A percentile compares a stretch with the other conserved stretches of the same genome.
Evolutionary conservation across 1,284 basidiomycete genomes (phyloP).

Genomic region (Ceratobasidium sp.): DNA sequence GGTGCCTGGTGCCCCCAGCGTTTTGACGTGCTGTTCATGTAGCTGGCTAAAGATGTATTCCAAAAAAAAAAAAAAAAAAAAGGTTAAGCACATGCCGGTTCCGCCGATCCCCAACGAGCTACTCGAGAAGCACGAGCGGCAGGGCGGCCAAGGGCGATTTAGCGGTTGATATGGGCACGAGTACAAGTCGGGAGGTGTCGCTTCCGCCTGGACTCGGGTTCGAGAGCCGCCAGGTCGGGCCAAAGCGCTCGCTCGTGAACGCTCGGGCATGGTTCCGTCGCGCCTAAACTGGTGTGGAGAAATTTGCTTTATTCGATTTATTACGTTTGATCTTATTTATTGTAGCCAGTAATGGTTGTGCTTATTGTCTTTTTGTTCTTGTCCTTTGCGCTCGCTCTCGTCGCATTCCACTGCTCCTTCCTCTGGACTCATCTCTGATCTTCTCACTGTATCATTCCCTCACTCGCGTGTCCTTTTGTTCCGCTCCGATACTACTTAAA

Average conservation of each 20-base stretch:
- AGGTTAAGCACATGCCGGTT: conserved; percentile 23
- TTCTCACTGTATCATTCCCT: too few species aligned
- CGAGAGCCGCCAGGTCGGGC: conserved; percentile 11
- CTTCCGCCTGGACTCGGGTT: conserved; percentile 7
- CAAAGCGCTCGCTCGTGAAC: conserved; percentile 29
- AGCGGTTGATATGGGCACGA: not conserved
- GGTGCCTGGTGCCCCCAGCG: too few species aligned
- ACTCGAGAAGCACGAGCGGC: conserved; percentile 35
- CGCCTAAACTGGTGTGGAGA: not conserved
- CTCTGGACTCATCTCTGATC: not conserved
- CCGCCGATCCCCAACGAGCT: conserved; percentile 37
- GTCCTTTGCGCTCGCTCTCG: conserved; percentile 1
- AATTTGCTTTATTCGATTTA: not conserved
- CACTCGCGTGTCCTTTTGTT: too few species aligned
- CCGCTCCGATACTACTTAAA: too few species aligned
- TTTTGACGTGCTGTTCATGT: too few species aligned
- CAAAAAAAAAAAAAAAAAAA: too few species aligned
- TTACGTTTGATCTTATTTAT: conserved; percentile 5
- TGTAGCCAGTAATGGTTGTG: not conserved
- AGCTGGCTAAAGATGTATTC: too few species aligned
- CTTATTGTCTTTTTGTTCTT: conserved; percentile 1
- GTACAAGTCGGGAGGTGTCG: not conserved
- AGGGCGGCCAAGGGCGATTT: not conserved
- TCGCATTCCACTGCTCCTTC: conserved; percentile 9
- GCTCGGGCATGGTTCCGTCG: conserved; percentile 39